Conservation (phyloP, 1,139 yeast genomes). For the Hyphopichia fennica region DNA sequence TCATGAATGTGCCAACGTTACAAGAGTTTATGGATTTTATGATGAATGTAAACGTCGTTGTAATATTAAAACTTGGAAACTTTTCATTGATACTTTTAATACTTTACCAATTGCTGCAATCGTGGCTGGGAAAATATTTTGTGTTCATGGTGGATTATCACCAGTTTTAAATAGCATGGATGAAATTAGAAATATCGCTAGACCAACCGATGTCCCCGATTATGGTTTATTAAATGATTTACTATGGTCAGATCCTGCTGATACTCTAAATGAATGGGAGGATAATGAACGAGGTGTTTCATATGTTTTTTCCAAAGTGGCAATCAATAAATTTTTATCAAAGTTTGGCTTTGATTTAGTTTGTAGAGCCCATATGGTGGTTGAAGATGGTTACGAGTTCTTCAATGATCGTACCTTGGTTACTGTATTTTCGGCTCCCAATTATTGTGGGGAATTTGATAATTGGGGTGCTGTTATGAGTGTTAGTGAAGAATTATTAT, state of each 20-base stretch:
- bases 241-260: slow-evolving; percentile 97
- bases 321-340: slow-evolving; percentile 84
- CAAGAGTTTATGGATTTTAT: slow-evolving; percentile 93
- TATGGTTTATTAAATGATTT: slow-evolving; percentile 89
- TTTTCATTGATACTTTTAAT: slow-evolving; percentile 90
- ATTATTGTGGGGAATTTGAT: slow-evolving; percentile 97
- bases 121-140: slow-evolving; percentile 93
- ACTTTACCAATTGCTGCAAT: slow-evolving; percentile 94
- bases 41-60: slow-evolving; percentile 93
- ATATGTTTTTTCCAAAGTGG: slow-evolving; percentile 91
- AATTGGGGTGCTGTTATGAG: slow-evolving; percentile 99
- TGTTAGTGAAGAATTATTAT: slow-evolving; percentile 85
- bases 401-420: slow-evolving; percentile 91
- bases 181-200: slow-evolving; percentile 84
- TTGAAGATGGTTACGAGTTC: slow-evolving; percentile 97
- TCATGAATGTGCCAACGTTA: slow-evolving; percentile 96
- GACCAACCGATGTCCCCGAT: slow-evolving; percentile 98
- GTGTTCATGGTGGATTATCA: slow-evolving; percentile 96
- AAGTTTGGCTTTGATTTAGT: slow-evolving; percentile 92
- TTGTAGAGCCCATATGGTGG: slow-evolving; percentile 98
- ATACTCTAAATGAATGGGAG: slow-evolving; percentile 94
- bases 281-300: slow-evolving; percentile 97
- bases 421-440: slow-evolving; percentile 95
- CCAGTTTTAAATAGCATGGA: slow-evolving; percentile 90
- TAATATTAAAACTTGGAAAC: slow-evolving; percentile 90